phyloP scores from a whole-genome alignment of 108 stramenopile genomes.

The Nitzschia palea region DNA sequence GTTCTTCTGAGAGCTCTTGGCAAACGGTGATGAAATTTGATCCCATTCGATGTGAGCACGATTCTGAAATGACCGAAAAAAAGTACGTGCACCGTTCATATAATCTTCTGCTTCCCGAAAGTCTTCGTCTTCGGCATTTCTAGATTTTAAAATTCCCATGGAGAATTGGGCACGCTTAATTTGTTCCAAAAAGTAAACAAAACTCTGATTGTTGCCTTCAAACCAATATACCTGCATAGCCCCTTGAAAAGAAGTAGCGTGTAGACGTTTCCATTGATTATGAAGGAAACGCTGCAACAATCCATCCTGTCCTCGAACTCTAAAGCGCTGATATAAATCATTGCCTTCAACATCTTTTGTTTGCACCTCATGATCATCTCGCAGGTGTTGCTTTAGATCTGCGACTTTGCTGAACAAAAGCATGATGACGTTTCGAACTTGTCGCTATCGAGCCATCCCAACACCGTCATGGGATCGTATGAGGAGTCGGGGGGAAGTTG shows the following conservation, averaged over 20 bases:
- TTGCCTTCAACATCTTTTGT: conserved; percentile 58
- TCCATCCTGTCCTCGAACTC: conserved; percentile 65
- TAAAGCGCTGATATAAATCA: conserved; percentile 57
- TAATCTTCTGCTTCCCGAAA: conserved; percentile 29
- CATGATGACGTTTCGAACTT: conserved; percentile 55
- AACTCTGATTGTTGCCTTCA: conserved; percentile 63
- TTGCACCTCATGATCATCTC: conserved; percentile 56
- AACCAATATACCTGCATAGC: conserved; percentile 76
- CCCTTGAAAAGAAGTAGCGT: conserved; percentile 45
- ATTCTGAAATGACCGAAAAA: conserved; percentile 51
- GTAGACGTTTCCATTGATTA: conserved; percentile 23
- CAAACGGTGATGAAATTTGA: conserved; percentile 56
- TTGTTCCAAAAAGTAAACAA: conserved; percentile 53
- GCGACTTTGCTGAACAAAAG: conserved; percentile 59
- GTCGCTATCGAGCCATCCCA: conserved; percentile 59
- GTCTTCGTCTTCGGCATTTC: conserved; percentile 21
- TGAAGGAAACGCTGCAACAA: conserved; percentile 68
- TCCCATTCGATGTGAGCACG: conserved; percentile 49
- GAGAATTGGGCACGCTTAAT: conserved; percentile 32
- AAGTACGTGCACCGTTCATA: conserved; percentile 35
- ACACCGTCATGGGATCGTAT: conserved; percentile 76
- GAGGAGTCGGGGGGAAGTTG: conserved; percentile 31
- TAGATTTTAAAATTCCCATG: neutral
- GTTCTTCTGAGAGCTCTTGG: conserved; percentile 14
- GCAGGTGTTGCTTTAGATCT: conserved; percentile 70